Conservation (phyloP, 306 rosid species). For the Castanea sativa region DNA sequence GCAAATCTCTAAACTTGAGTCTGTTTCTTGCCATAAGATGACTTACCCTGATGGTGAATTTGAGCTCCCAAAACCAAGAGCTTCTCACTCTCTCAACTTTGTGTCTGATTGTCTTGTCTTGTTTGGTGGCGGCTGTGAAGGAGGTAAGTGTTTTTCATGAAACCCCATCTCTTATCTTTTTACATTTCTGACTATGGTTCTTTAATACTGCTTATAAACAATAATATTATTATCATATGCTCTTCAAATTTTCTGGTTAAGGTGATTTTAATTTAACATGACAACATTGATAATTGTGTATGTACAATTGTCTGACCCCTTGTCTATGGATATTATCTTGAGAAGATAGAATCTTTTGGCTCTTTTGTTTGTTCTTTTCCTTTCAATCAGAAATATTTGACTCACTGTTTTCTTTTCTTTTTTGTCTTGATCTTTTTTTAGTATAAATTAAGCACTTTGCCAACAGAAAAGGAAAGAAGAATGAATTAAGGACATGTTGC, state of each 20-base stretch:
- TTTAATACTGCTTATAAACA: not conserved
- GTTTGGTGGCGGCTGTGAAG: slow-evolving; percentile 91
- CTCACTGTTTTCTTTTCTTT: too few species aligned
- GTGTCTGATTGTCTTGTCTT: slow-evolving; percentile 75
- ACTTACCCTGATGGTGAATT: slow-evolving; percentile 35
- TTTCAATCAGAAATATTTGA: not conserved
- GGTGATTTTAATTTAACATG: not conserved
- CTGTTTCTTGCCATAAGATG: slow-evolving; percentile 51
- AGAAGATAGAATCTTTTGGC: not conserved
- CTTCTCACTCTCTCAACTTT: slow-evolving; percentile 94
- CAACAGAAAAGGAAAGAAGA: not conserved
- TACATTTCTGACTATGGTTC: not conserved
- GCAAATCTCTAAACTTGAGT: slow-evolving; percentile 54
- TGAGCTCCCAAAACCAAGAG: slow-evolving; percentile 69
- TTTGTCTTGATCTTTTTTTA: not conserved
- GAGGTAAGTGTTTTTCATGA: slow-evolving; percentile 58
- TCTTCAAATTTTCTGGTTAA: not conserved
- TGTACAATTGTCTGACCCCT: not conserved
- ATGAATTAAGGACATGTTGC: not conserved
- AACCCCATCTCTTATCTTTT: not conserved
- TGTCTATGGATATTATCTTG: not conserved
- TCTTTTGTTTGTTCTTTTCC: not conserved
- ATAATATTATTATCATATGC: too few species aligned
- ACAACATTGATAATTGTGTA: not conserved
- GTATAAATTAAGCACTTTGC: not conserved